Percentiles rank a stretch among this genome's conserved stretches.
These are phyloP conservation scores for Gossypium schwendimanii DNA, from an alignment of 441 rosid species.

Conservation along the genomic window DNA sequence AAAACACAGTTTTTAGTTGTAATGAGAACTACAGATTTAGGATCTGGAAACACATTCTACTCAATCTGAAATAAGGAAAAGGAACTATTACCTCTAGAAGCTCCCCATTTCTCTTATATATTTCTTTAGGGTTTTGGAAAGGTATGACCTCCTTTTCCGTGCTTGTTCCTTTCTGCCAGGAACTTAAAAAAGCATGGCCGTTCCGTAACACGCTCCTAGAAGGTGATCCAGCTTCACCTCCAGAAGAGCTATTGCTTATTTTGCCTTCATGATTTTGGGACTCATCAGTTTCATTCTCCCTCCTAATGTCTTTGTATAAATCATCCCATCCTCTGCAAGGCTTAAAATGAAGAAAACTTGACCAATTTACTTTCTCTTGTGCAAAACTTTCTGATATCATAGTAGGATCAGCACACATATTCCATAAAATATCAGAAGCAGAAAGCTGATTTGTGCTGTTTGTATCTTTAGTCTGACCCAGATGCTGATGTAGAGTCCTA, in stretches of 20 bases:
- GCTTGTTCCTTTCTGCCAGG: constrained; percentile 48
- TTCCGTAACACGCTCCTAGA: constrained; percentile 33
- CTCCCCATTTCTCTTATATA: constrained; percentile 79
- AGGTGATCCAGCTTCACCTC: constrained; percentile 34
- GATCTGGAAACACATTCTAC: constrained; percentile 2
- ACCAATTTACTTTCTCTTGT: constrained; percentile 49
- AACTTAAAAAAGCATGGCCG: constrained; percentile 36
- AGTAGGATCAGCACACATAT: constrained; percentile 57
- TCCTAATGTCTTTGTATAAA: constrained; percentile 32
- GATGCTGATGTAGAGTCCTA: constrained; percentile 31
- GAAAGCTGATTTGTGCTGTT: constrained; percentile 37
- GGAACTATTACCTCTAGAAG: constrained; percentile 65
- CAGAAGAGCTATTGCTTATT: constrained; percentile 26
- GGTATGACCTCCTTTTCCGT: constrained; percentile 35
- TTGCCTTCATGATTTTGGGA: constrained; percentile 34
- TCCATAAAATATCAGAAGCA: constrained; percentile 48
- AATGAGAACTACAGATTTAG: constrained; percentile 8
- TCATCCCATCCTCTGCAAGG: constrained; percentile 52
- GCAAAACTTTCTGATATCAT: constrained; percentile 55
- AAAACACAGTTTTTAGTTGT: constrained; percentile 22
- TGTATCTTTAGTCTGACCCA: constrained; percentile 23
- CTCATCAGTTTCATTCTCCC: constrained; percentile 31
- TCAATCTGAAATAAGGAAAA: constrained; percentile 7
- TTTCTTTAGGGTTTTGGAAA: constrained; percentile 62
- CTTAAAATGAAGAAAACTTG: constrained; percentile 32